Base-by-base conservation (phyloP, 2,329 filamentous ascomycete species). In the Chaetomiaceae sp. region DNA sequence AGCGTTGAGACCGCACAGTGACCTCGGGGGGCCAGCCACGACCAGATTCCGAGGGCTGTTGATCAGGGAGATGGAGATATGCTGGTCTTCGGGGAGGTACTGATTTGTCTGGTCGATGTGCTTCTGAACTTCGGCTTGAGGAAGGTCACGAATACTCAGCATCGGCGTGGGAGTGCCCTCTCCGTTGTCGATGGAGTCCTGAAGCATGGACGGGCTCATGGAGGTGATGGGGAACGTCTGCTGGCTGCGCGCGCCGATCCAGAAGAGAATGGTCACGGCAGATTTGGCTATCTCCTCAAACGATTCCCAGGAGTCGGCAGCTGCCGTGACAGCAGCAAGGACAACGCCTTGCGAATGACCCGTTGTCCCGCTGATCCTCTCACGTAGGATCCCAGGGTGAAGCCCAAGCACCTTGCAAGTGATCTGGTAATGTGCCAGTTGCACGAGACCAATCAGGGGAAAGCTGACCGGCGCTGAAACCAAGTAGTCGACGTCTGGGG, bases 1-100 rank as follows among this genome's bases (percentile, higher is more conserved):
- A 43, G 95, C 77, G 70, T 99, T 99, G 36, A 99, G 80, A 80
- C 94, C 95, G 67, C 96, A 96, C 10, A 99, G 78, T 1, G 95
- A 97, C 61, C 95, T 90, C 2, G 95, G 94, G 51, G 94, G 94
- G 48, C 94, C 94, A 37, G 94, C 96, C 13, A 99, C 90, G 44
- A 99, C 95, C 66, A 97, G 86, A 71, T 97, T 99, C 54, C 94
- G 86, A 13, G 92, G 90, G 73, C 92, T 97, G 78, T 99, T 99
- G 69, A 96, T 84, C 51, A 99, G 81, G 1, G 95, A 97, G 64
- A 99, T 92, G 67, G 85, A 86, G 67, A 99, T 96, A 68, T 97
- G 94, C 53, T 91, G 85, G 64, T 96, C 91, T 59, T 87, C 75
- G 0, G 94, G 94, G 53, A 99, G 81, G 75, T 99, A 95, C 69